A percentile compares a stretch with the other conserved stretches of the same genome.
These are phyloP conservation scores for Hibiscus syriacus DNA, from an alignment of 345 rosid species.

Conservation along the genomic window DNA sequence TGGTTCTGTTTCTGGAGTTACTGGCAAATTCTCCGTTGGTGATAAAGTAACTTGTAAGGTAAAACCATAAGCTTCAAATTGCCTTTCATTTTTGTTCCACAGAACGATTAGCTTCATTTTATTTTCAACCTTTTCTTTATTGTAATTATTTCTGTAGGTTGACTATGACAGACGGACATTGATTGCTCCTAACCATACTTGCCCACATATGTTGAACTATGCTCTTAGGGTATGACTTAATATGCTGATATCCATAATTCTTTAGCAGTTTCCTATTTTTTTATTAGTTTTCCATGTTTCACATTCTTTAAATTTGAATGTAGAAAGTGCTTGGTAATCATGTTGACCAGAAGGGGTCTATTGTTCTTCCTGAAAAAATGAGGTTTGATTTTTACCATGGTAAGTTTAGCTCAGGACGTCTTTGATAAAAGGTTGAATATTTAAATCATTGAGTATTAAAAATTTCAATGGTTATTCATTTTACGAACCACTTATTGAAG, in stretches of 20 bases:
- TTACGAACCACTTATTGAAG: neutral
- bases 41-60: slow-evolving; percentile 84
- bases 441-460: neutral
- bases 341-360: slow-evolving; percentile 96
- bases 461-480: neutral
- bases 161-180: slow-evolving; percentile 84
- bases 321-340: slow-evolving; percentile 96
- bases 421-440: neutral
- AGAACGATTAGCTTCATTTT: neutral
- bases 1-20: slow-evolving; percentile 44
- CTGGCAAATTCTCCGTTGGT: slow-evolving; percentile 50
- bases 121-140: neutral
- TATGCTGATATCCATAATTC: neutral
- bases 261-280: neutral
- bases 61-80: slow-evolving; percentile 6
- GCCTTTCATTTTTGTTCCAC: neutral
- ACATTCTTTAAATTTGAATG: slow-evolving; percentile 7
- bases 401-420: slow-evolving; percentile 21
- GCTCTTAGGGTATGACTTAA: slow-evolving; percentile 55
- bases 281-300: neutral
- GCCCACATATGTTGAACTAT: slow-evolving; percentile 93
- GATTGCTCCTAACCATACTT: slow-evolving; percentile 95
- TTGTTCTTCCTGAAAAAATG: slow-evolving; percentile 92
- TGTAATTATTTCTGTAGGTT: slow-evolving; percentile 40
- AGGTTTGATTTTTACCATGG: slow-evolving; percentile 98